phyloP scores from a whole-genome alignment of 352 stramenopile genomes.

The Pythium aristosporum region DNA sequence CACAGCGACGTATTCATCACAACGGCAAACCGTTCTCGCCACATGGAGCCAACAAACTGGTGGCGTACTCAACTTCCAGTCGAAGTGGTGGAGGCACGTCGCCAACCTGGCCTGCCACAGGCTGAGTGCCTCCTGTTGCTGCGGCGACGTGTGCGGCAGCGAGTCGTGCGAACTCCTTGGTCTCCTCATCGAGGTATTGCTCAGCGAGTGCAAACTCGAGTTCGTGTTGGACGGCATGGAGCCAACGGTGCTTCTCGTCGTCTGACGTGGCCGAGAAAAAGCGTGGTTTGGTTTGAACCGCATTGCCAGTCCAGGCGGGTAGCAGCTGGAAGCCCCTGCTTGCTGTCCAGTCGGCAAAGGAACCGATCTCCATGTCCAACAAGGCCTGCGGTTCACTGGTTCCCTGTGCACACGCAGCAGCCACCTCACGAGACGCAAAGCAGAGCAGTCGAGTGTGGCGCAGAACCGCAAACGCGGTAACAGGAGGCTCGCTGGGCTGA shows the following conservation, averaged over 20 bases:
- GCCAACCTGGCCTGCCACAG: background rate
- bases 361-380: constrained; percentile 34
- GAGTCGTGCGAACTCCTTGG: constrained; percentile 50
- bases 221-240: constrained; percentile 55
- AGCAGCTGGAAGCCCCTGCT: constrained; percentile 5
- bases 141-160: constrained; percentile 34
- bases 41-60: constrained; percentile 26
- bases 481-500: constrained; percentile 12
- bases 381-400: background rate
- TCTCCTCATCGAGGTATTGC: constrained; percentile 54
- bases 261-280: constrained; percentile 45
- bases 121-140: background rate
- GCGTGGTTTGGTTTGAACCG: background rate
- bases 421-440: constrained; percentile 17
- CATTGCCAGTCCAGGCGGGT: no score
- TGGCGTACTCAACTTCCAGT: constrained; percentile 26
- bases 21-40: constrained; percentile 28
- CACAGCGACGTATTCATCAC: constrained; percentile 18
- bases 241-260: constrained; percentile 45
- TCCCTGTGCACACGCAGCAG: background rate
- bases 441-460: constrained; percentile 12
- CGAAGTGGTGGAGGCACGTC: background rate
- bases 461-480: constrained; percentile 21
- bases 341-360: constrained; percentile 45
- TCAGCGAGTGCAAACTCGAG: constrained; percentile 61